These are phyloP conservation scores for Xanthoparmelia taractica DNA, from an alignment of 495 filamentous ascomycete species.

Conservation along the genomic window DNA sequence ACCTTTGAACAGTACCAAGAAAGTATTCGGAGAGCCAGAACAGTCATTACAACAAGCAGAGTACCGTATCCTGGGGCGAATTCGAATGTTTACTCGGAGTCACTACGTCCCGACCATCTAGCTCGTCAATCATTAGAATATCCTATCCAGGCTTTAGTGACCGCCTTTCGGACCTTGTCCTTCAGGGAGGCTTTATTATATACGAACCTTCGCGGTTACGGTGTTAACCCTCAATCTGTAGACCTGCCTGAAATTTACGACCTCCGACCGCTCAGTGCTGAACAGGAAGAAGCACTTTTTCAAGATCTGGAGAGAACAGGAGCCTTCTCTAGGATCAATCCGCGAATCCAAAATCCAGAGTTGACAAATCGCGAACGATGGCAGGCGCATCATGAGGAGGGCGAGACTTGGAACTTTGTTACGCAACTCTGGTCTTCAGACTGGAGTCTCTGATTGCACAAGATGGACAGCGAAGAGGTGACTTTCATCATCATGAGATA, in stretches of 20 bases:
- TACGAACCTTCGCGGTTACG: background rate
- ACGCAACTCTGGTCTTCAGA: background rate
- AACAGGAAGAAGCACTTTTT: background rate
- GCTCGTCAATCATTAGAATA: background rate
- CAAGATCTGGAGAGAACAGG: background rate
- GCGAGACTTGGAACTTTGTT: background rate
- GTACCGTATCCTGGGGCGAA: background rate
- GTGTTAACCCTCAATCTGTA: too few species aligned
- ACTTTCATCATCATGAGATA: background rate
- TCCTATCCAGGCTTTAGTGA: background rate
- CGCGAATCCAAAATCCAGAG: background rate
- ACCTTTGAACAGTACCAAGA: background rate
- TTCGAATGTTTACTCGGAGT: background rate
- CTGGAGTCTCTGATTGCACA: background rate
- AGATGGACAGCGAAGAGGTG: background rate
- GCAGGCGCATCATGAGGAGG: background rate
- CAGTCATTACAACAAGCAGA: background rate
- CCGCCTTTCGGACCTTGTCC: background rate
- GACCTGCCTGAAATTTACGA: fast-evolving
- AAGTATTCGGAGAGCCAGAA: background rate
- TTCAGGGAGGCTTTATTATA: background rate
- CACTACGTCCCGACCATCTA: background rate
- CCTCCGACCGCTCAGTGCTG: background rate
- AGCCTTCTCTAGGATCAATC: background rate
- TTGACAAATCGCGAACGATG: background rate